These are phyloP conservation scores for Cutaneotrichosporon sp. DNA, from an alignment of 1,284 basidiomycete genomes.

Conservation along the genomic window DNA sequence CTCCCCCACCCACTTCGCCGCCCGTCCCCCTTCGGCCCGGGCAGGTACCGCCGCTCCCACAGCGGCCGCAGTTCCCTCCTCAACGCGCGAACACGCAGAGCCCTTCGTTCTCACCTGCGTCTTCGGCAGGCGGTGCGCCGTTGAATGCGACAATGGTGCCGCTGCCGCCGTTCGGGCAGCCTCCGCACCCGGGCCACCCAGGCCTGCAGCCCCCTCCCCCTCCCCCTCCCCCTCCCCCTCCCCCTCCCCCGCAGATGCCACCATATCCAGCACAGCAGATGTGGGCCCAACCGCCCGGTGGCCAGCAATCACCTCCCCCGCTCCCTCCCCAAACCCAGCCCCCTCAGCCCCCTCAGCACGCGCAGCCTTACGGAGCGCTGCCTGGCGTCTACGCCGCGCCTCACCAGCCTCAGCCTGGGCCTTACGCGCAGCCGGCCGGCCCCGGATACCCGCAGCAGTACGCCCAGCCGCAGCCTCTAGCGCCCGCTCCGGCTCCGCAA, in stretches of 20 bases:
- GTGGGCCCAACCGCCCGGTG: background rate
- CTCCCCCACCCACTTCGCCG: constrained; percentile 17
- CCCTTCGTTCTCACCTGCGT: constrained; percentile 6
- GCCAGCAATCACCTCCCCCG: constrained; percentile 14
- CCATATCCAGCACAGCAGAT: constrained; percentile 12
- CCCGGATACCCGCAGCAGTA: constrained; percentile 5
- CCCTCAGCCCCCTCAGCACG: background rate
- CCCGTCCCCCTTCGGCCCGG: constrained; percentile 26
- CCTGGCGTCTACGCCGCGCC: background rate
- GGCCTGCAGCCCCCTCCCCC: constrained; percentile 10
- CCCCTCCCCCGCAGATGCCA: constrained; percentile 1
- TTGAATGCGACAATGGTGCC: constrained; percentile 1
- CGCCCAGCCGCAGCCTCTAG: constrained; percentile 25
- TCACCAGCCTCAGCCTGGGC: constrained; percentile 20
- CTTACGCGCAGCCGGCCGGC: constrained; percentile 19
- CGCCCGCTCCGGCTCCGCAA: constrained; percentile 32
- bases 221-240: constrained; percentile 6
- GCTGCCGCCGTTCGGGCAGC: background rate
- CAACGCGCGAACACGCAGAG: background rate
- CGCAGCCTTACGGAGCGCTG: constrained; percentile 17
- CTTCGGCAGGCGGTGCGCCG: background rate
- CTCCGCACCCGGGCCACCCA: background rate
- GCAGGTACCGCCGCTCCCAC: constrained; percentile 24
- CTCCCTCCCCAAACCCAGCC: background rate
- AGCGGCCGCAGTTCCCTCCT: constrained; percentile 18